Conservation (phyloP, 768 basidiomycete species). For the Austroboletus eburneus region DNA sequence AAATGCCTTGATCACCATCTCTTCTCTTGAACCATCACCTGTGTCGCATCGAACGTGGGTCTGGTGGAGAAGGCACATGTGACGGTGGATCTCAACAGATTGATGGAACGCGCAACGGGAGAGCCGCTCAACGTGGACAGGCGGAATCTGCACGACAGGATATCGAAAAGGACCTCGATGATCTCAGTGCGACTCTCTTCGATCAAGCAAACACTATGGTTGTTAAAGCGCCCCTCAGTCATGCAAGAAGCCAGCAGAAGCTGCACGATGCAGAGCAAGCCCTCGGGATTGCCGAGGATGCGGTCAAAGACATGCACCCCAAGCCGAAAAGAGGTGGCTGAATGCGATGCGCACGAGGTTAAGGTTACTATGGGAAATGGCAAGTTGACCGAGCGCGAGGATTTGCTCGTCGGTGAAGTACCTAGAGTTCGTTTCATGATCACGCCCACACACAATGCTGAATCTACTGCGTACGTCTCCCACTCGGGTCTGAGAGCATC, state of each 20-base stretch:
- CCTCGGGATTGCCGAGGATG: slow-evolving; percentile 80
- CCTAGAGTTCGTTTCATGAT: slow-evolving; percentile 48
- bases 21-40: slow-evolving; percentile 86
- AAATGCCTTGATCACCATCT: slow-evolving; percentile 68
- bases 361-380: slow-evolving; percentile 58
- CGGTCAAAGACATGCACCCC: slow-evolving; percentile 80
- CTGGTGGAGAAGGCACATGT: slow-evolving; percentile 91
- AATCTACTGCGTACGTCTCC: slow-evolving; percentile 71
- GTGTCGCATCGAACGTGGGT: slow-evolving; percentile 85
- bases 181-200: slow-evolving; percentile 87
- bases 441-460: slow-evolving; percentile 72
- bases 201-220: slow-evolving; percentile 97
- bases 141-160: slow-evolving; percentile 77
- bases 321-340: slow-evolving; percentile 60
- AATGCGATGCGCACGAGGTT: slow-evolving; percentile 49
- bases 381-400: slow-evolving; percentile 53
- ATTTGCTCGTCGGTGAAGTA: slow-evolving; percentile 24
- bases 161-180: slow-evolving; percentile 94
- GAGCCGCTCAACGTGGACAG: slow-evolving; percentile 89
- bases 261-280: slow-evolving; percentile 74
- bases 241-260: slow-evolving; percentile 68
- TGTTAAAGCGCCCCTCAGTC: slow-evolving; percentile 75
- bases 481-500: no score
- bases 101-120: slow-evolving; percentile 95
- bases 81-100: slow-evolving; percentile 81